phyloP scores from a whole-genome alignment of 371 early-diverging fungal genomes.

The Syncephalastrum sp. region DNA sequence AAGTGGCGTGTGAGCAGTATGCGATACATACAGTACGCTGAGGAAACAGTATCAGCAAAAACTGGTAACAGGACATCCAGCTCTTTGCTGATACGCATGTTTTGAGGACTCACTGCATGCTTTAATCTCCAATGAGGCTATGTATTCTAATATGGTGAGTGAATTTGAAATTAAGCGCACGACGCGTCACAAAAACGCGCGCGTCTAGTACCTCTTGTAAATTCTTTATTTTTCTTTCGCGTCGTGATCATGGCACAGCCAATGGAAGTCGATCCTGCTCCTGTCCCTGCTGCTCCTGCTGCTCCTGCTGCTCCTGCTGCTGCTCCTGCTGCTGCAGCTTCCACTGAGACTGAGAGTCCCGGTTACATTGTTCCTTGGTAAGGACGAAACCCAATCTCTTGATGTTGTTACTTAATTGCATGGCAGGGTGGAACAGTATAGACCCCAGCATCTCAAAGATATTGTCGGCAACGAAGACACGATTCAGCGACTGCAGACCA shows the following conservation, averaged over 20 bases:
- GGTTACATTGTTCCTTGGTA: constrained; percentile 18
- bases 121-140: too few species aligned
- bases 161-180: too few species aligned
- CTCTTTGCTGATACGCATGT: too few species aligned
- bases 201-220: too few species aligned
- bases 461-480: constrained; percentile 97
- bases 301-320: background rate
- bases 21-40: too few species aligned
- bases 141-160: too few species aligned
- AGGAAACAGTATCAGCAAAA: too few species aligned
- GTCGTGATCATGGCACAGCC: background rate
- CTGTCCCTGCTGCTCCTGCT: background rate
- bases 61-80: too few species aligned
- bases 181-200: too few species aligned
- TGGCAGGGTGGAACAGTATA: constrained; percentile 94
- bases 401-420: background rate
- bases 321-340: background rate
- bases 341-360: constrained; percentile 2
- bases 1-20: too few species aligned
- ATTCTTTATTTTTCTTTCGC: constrained; percentile 4
- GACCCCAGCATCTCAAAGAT: constrained; percentile 86
- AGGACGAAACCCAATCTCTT: background rate
- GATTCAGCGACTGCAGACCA: constrained; percentile 81
- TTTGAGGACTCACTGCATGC: too few species aligned
- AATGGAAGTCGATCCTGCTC: constrained; percentile 6